Conservation (phyloP, 306 rosid genomes). For the Cercis canadensis region DNA sequence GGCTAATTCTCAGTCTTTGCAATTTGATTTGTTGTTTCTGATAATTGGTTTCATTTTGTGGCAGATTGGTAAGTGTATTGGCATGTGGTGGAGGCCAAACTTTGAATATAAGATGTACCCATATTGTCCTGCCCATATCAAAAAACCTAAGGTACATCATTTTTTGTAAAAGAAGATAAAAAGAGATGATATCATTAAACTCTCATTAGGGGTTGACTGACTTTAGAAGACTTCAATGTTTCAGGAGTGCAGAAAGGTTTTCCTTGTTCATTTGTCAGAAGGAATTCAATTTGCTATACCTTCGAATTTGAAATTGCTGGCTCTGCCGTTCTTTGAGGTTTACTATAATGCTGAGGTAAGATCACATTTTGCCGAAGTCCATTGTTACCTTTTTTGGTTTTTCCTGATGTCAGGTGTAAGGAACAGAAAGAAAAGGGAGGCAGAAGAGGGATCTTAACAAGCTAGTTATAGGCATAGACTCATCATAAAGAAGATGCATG, state of each 20-base stretch:
- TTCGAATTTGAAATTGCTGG: slow-evolving; percentile 62
- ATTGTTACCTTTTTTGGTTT: too few relatives aligned
- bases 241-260: slow-evolving; percentile 72
- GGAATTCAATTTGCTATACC: slow-evolving; percentile 66
- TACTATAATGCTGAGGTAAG: slow-evolving; percentile 62
- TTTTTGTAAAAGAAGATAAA: neutral
- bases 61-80: slow-evolving; percentile 79
- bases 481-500: too few relatives aligned
- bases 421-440: too few relatives aligned
- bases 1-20: too few relatives aligned
- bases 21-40: too few relatives aligned
- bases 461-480: too few relatives aligned
- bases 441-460: too few relatives aligned
- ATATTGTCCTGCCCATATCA: slow-evolving; percentile 71
- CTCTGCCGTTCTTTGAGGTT: slow-evolving; percentile 71
- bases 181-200: neutral
- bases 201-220: neutral
- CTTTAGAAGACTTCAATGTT: neutral
- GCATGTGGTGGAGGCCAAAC: slow-evolving; percentile 79
- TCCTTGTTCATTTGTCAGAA: slow-evolving; percentile 67
- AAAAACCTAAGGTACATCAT: slow-evolving; percentile 63
- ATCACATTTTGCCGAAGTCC: too few relatives aligned
- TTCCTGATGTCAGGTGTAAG: neutral
- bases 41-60: neutral
- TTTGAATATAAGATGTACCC: slow-evolving; percentile 71